Percentiles rank a stretch among this genome's conserved stretches.
phyloP scores from a whole-genome alignment of 176 grass and related monocot species.

The Cenchrus americanus region DNA sequence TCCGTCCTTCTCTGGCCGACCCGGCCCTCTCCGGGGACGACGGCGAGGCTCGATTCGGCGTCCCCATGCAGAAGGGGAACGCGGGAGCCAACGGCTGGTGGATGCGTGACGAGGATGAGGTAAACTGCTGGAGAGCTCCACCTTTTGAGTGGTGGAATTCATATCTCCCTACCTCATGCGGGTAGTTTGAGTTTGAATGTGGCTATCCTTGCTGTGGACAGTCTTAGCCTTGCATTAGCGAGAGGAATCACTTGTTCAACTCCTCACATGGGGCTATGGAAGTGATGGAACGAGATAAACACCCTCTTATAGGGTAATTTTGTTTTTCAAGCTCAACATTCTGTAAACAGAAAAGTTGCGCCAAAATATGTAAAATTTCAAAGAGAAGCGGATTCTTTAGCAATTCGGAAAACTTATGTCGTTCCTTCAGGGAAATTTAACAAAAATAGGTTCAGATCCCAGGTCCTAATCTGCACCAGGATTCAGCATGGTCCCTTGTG shows the following conservation, averaged over 20 bases:
- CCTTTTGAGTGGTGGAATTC: too few relatives aligned
- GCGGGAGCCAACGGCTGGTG: too few relatives aligned
- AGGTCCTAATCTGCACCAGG: constrained; percentile 34
- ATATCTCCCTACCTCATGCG: too few relatives aligned
- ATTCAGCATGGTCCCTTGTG: constrained; percentile 15
- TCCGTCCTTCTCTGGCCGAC: too few relatives aligned
- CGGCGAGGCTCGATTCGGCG: too few relatives aligned
- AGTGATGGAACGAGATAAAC: neutral
- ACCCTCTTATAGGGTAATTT: neutral
- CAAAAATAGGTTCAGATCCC: constrained; percentile 4
- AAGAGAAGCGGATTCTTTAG: neutral
- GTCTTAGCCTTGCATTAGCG: neutral
- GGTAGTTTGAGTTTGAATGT: too few relatives aligned
- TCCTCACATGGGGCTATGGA: constrained; percentile 7
- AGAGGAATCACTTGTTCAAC: constrained; percentile 8
- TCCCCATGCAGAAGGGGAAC: too few relatives aligned
- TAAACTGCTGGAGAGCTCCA: too few relatives aligned
- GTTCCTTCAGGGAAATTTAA: constrained; percentile 19
- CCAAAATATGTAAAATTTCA: neutral
- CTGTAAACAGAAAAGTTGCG: neutral
- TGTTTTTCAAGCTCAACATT: neutral
- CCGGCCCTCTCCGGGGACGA: too few relatives aligned
- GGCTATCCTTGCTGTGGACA: too few relatives aligned
- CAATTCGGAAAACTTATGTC: constrained; percentile 32
- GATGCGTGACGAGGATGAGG: too few relatives aligned